Evolutionary conservation across 169 alveolate genomes (phyloP).

Genomic region (Toxoplasma gondii): DNA sequence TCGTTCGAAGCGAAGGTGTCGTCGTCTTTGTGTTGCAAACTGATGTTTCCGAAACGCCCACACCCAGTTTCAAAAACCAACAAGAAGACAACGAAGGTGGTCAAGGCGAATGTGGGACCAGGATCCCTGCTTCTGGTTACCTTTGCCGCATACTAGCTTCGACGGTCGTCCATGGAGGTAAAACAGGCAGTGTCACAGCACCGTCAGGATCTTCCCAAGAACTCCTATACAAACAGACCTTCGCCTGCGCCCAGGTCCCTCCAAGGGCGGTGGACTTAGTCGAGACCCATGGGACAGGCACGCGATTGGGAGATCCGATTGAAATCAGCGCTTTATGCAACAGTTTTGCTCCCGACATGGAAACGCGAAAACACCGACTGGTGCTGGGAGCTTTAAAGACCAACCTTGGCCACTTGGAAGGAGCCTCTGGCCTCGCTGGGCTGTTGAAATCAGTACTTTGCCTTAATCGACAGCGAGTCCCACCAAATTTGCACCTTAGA

Average conservation of each 20-base stretch:
- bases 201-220: constrained; percentile 77
- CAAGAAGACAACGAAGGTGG: background rate
- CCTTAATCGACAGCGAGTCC: constrained; percentile 61
- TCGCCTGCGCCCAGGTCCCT: constrained; percentile 65
- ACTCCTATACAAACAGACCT: constrained; percentile 69
- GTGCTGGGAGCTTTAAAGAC: constrained; percentile 77
- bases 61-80: background rate
- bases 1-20: constrained; percentile 81
- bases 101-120: background rate
- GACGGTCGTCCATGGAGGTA: constrained; percentile 76
- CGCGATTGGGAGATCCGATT: constrained; percentile 84
- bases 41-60: background rate
- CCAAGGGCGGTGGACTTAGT: constrained; percentile 53
- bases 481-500: constrained; percentile 74
- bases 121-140: background rate
- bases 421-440: constrained; percentile 81
- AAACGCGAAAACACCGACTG: constrained; percentile 48
- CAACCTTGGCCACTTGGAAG: constrained; percentile 80
- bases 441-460: constrained; percentile 73
- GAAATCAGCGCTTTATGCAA: constrained; percentile 76
- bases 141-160: constrained; percentile 71
- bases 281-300: constrained; percentile 84
- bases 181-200: constrained; percentile 75
- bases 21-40: constrained; percentile 67
- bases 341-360: constrained; percentile 59